Evolutionary conservation across 1,139 yeast genomes (phyloP).

Genomic region (Magnusiomyces paraingens): DNA sequence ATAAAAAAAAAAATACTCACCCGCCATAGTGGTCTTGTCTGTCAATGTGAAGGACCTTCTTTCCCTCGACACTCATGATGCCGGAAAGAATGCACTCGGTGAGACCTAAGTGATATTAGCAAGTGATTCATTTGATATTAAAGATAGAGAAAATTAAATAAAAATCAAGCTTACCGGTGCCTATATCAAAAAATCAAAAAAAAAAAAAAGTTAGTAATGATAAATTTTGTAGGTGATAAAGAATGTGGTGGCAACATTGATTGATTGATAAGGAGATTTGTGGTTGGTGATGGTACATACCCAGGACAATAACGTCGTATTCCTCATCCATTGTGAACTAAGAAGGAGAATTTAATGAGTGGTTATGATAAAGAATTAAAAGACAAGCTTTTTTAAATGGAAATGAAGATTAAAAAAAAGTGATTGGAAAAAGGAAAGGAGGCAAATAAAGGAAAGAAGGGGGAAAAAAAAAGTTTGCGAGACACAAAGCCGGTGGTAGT

Average conservation of each 20-base stretch:
- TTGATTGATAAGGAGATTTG: background rate
- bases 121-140: background rate
- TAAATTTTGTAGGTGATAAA: background rate
- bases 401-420: background rate
- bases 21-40: conserved; percentile 96
- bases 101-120: conserved; percentile 52
- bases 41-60: conserved; percentile 93
- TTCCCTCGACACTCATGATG: conserved; percentile 88
- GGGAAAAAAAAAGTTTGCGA: background rate
- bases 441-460: background rate
- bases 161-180: conserved; percentile 23
- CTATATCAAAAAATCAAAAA: conserved; percentile 12
- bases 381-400: background rate
- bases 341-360: too few relatives aligned
- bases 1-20: conserved; percentile 17
- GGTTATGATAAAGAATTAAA: background rate
- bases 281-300: conserved; percentile 33
- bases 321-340: conserved; percentile 70
- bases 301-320: conserved; percentile 85
- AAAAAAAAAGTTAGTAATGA: background rate
- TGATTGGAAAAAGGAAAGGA: background rate
- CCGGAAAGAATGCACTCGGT: conserved; percentile 97
- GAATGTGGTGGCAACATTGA: background rate
- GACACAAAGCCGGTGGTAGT: background rate
- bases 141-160: background rate